Evolutionary conservation across 345 rosid species (phyloP).

Genomic region (Reutealis trisperma): DNA sequence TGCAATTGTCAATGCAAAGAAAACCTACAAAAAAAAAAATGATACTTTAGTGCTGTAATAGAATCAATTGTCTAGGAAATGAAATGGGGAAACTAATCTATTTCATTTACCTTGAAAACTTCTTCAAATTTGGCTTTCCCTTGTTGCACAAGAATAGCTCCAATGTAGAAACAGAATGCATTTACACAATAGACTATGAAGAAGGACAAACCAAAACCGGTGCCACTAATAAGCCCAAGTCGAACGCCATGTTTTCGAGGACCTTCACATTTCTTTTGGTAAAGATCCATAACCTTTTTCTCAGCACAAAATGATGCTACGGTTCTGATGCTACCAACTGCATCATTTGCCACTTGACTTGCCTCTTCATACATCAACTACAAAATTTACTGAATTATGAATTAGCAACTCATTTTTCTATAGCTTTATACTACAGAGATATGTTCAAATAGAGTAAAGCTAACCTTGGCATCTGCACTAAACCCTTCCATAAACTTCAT

Average conservation of each 20-base stretch:
- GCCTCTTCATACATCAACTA: constrained; percentile 71
- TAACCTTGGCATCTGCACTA: constrained; percentile 51
- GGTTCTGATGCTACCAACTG: constrained; percentile 57
- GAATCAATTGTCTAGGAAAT: no score
- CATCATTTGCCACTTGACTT: constrained; percentile 70
- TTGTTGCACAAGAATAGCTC: constrained; percentile 47
- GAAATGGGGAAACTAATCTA: no score
- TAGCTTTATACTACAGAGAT: no score
- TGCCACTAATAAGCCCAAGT: constrained; percentile 51
- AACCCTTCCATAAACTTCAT: constrained; percentile 51
- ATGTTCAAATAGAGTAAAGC: background rate
- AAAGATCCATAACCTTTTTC: constrained; percentile 52
- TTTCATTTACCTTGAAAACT: constrained; percentile 33
- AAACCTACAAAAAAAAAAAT: constrained; percentile 25
- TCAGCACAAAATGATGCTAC: constrained; percentile 73
- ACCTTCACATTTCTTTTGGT: constrained; percentile 50
- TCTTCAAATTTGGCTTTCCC: constrained; percentile 64
- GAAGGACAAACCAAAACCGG: constrained; percentile 55
- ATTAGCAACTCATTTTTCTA: background rate
- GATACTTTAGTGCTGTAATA: background rate
- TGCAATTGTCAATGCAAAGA: constrained; percentile 72
- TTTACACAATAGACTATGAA: constrained; percentile 43
- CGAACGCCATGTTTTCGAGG: constrained; percentile 49
- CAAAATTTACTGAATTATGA: background rate
- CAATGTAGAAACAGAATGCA: constrained; percentile 59